Evolutionary conservation across 2,329 filamentous ascomycete genomes (phyloP), one percentile per base, ranked within the genome.

Genomic region (Samsoniella hepiali): DNA sequence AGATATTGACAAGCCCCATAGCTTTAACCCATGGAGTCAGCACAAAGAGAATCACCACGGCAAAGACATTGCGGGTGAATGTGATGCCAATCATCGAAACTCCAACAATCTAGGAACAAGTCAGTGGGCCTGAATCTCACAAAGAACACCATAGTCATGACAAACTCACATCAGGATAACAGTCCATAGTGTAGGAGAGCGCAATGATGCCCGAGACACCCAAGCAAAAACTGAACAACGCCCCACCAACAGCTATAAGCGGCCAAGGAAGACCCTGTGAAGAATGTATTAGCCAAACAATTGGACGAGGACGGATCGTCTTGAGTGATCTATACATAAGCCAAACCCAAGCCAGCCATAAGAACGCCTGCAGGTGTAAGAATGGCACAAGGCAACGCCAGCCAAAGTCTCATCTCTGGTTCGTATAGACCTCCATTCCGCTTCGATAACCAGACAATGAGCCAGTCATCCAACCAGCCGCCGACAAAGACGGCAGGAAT

Each of bases 381-480:
- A 2, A 58, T 3, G n/a, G 32, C 22, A 3, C 11, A 8, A 3
- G 55, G 55, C 2, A 58, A 34, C 5, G 55, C 38, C 1, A 47
- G 40, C 81, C 66, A 77, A 7, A 80, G 67, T 1, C 78, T 70
- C 72, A 79, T 79, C 60, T 80, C 78, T 0, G 78, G 78, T 63
- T 80, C 77, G 53, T 76, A 79, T 38, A 76, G 71, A 5, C 77
- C 77, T 2, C 71, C 71, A 9, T 79, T 78, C 1, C 74, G 69
- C 29, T 69, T 71, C 0, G 78, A 69, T 10, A 77, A 69, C 45
- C 68, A 70, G 6, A 76, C 29, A 29, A 78, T 76, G 1, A 71
- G 71, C 66, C 70, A 70, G 64, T 80, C 78, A 1, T 73, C 73
- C 1, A 72, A 69, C 0, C 76, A 76, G 0, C 74, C 74, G 34